These are phyloP conservation scores for Cyberlindnera euphorbiiphila DNA, from an alignment of 805 yeast genomes.

Conservation along the genomic window DNA sequence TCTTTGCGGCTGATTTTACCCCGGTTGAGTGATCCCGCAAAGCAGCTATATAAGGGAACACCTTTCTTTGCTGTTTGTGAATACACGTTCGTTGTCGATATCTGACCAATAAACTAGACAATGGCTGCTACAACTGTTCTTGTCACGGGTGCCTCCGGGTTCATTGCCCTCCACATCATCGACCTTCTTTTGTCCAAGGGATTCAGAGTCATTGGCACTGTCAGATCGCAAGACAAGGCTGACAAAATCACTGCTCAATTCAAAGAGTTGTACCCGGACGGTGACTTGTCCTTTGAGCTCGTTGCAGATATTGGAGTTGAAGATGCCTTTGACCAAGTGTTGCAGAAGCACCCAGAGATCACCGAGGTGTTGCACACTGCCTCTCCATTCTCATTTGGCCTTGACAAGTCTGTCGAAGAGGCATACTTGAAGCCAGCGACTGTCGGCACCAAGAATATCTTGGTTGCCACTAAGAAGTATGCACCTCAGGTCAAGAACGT, in stretches of 20 bases:
- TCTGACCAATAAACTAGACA: background rate
- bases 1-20: too few relatives aligned
- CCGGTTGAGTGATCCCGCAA: too few relatives aligned
- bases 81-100: too few relatives aligned
- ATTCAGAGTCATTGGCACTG: conserved; percentile 43
- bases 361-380: conserved; percentile 58
- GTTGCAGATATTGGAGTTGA: conserved; percentile 44
- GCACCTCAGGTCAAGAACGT: conserved; percentile 42
- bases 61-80: too few relatives aligned
- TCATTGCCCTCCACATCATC: conserved; percentile 43
- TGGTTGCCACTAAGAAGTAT: conserved; percentile 42
- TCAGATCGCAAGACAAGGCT: conserved; percentile 38
- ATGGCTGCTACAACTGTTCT: conserved; percentile 30
- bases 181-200: conserved; percentile 35
- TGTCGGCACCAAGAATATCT: conserved; percentile 49
- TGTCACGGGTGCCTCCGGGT: conserved; percentile 50
- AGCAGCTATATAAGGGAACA: too few relatives aligned
- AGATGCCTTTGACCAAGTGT: conserved; percentile 43
- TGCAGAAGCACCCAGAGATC: conserved; percentile 46
- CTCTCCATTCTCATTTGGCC: conserved; percentile 49
- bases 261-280: conserved; percentile 30
- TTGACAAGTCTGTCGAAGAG: conserved; percentile 40
- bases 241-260: conserved; percentile 29
- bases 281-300: conserved; percentile 39
- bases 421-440: conserved; percentile 55